Percentiles rank a stretch among this genome's conserved stretches.
Evolutionary conservation across 1,139 yeast genomes (phyloP).

Genomic region (Candida labiduridarum): DNA sequence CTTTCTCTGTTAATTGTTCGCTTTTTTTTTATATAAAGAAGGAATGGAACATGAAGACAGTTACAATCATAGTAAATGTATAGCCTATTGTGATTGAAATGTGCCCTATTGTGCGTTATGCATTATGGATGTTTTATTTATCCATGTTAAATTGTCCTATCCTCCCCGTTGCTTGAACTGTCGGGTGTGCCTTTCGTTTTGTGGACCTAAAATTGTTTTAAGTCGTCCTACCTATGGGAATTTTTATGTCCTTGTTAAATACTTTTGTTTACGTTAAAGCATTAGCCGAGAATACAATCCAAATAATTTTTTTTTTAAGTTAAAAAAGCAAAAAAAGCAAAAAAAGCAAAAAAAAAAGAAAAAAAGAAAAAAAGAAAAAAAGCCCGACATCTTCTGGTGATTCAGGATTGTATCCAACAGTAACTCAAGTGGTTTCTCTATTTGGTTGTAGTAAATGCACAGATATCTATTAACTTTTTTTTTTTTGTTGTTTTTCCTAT

Average conservation of each 20-base stretch:
- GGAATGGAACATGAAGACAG: neutral
- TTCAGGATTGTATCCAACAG: no score
- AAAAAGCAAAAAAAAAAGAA: no score
- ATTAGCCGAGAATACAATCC: conserved; percentile 1
- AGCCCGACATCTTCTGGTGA: no score
- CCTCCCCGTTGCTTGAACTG: neutral
- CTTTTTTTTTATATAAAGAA: no score
- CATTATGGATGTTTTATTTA: neutral
- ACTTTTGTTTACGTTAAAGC: neutral
- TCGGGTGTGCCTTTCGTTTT: neutral
- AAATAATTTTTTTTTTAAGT: neutral
- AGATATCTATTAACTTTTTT: neutral
- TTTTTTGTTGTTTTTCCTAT: neutral
- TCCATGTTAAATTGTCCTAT: neutral
- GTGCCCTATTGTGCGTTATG: neutral
- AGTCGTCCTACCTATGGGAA: neutral
- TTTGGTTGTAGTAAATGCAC: no score
- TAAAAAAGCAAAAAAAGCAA: no score
- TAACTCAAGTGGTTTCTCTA: no score
- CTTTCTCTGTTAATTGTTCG: no score
- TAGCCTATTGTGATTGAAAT: neutral
- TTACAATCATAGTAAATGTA: neutral
- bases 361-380: no score
- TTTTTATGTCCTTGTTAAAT: neutral
- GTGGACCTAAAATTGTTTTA: neutral